Evolutionary conservation across 164 flowering plant genomes (phyloP).

Genomic region (Buxus sempervirens): DNA sequence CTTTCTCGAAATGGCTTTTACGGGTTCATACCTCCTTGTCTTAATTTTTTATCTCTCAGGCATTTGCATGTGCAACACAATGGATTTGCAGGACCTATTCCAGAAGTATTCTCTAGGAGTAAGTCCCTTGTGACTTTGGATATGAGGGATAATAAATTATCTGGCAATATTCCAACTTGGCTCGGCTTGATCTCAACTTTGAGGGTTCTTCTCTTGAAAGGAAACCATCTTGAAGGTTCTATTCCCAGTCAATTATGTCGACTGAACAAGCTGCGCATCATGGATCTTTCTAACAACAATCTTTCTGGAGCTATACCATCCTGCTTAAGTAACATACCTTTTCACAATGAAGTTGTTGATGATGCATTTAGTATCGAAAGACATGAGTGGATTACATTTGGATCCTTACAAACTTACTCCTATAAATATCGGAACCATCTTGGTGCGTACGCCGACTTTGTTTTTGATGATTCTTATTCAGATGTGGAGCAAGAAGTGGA

Average conservation of each 20-base stretch:
- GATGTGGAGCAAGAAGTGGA: slow-evolving; percentile 4
- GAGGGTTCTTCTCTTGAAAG: slow-evolving; percentile 2
- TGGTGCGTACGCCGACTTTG: too few species aligned
- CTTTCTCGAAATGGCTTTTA: slow-evolving; percentile 6
- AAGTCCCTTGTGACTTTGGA: neutral
- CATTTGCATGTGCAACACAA: neutral
- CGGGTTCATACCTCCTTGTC: slow-evolving; percentile 1
- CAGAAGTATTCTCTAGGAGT: too few species aligned
- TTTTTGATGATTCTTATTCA: too few species aligned
- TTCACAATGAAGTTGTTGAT: neutral
- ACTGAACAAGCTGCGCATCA: neutral
- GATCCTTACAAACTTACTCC: neutral
- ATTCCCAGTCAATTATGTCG: slow-evolving; percentile 12
- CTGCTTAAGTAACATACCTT: slow-evolving; percentile 12
- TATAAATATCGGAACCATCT: too few species aligned
- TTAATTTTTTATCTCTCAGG: neutral
- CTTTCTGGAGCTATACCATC: slow-evolving; percentile 20
- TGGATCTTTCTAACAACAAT: slow-evolving; percentile 18
- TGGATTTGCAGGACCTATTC: neutral
- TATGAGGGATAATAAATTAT: neutral
- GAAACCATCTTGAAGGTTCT: slow-evolving; percentile 9
- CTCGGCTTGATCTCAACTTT: neutral
- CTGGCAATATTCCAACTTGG: neutral
- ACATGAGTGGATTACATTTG: neutral
- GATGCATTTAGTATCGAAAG: neutral